These are phyloP conservation scores for Lentinula novae-zelandiae DNA, from an alignment of 1,284 basidiomycete genomes.

Conservation along the genomic window DNA sequence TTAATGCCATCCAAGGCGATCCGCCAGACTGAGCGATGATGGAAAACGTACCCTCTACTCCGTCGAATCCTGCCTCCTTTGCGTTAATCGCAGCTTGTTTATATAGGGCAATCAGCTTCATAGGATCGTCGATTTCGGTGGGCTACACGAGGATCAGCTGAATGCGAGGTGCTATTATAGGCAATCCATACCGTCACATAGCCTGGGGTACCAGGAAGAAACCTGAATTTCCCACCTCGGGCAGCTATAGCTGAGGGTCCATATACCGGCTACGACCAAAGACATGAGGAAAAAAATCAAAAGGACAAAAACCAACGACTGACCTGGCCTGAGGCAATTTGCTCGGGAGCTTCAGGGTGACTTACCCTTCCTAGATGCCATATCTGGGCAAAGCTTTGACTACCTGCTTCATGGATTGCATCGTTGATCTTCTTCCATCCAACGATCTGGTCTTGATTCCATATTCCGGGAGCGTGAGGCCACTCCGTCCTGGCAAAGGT, in stretches of 20 bases:
- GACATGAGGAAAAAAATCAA: not conserved
- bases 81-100: constrained; percentile 50
- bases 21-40: not conserved
- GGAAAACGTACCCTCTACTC: constrained; percentile 44
- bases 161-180: not conserved
- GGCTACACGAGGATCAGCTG: constrained; percentile 25
- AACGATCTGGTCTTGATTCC: constrained; percentile 31
- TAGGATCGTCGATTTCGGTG: constrained; percentile 39
- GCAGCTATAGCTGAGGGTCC: constrained; percentile 36
- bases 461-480: constrained; percentile 37
- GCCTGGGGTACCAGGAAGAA: constrained; percentile 31
- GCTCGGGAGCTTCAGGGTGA: constrained; percentile 31
- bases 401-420: constrained; percentile 31
- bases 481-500: constrained; percentile 29
- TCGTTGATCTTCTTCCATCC: constrained; percentile 37
- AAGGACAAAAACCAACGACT: not conserved
- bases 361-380: constrained; percentile 35
- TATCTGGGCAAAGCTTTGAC: constrained; percentile 20
- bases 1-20: constrained; percentile 25
- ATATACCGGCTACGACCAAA: constrained; percentile 27
- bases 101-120: constrained; percentile 39
- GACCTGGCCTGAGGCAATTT: constrained; percentile 16
- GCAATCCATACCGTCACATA: constrained; percentile 29
- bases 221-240: constrained; percentile 33
- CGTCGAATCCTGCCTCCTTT: constrained; percentile 62